A percentile compares a stretch with the other conserved stretches of the same genome.
Conservation (phyloP, 371 early-diverging fungal genomes). For the Rhizopus delemar region DNA sequence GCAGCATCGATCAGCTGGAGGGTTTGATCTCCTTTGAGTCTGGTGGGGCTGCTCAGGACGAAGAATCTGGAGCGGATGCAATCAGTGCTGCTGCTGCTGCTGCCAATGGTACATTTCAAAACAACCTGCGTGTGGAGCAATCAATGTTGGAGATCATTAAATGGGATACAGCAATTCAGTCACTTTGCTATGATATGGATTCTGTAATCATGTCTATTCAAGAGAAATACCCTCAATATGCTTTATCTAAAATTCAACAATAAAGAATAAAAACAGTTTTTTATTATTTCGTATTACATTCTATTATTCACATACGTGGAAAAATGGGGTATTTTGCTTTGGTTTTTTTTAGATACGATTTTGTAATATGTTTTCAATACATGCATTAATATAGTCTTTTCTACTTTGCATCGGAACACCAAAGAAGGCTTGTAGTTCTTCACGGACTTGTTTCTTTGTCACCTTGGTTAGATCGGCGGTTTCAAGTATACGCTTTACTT, state of each 20-base stretch:
- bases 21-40: conserved; percentile 81
- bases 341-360: conserved; percentile 3
- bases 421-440: conserved; percentile 43
- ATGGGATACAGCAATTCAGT: conserved; percentile 66
- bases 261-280: neutral
- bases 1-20: conserved; percentile 90
- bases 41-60: conserved; percentile 40
- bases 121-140: conserved; percentile 39
- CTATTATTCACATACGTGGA: neutral
- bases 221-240: conserved; percentile 57
- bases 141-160: conserved; percentile 51
- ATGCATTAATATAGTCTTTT: conserved; percentile 60
- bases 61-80: conserved; percentile 27
- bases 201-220: conserved; percentile 56
- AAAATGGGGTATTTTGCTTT: neutral
- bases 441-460: conserved; percentile 79
- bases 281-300: no score
- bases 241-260: conserved; percentile 1
- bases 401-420: conserved; percentile 48
- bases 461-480: conserved; percentile 80
- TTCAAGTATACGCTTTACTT: conserved; percentile 75
- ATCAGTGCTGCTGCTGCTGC: conserved; percentile 37
- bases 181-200: conserved; percentile 63
- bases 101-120: conserved; percentile 31
- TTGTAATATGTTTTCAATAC: conserved; percentile 49